A percentile compares a stretch with the other conserved stretches of the same genome.
These are phyloP conservation scores for Phytopythium helicoides DNA, from an alignment of 352 stramenopile genomes.

Conservation along the genomic window DNA sequence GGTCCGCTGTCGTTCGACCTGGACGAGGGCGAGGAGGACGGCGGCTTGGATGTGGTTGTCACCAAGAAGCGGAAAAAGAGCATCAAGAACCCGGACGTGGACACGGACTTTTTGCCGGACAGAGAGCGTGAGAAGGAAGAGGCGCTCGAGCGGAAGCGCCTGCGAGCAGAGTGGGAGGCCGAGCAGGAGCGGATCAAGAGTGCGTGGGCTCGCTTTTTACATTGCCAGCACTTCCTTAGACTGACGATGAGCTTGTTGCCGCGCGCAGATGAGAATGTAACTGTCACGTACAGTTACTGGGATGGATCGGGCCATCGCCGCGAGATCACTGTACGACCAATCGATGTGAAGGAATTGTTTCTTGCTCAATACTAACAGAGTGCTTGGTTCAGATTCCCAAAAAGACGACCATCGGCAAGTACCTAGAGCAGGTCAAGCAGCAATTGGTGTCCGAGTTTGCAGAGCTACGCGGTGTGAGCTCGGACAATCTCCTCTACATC, in stretches of 20 bases:
- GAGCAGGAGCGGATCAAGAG: slow-evolving; percentile 94
- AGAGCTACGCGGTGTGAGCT: slow-evolving; percentile 87
- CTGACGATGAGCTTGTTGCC: not conserved
- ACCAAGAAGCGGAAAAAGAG: slow-evolving; percentile 54
- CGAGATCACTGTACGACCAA: slow-evolving; percentile 69
- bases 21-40: slow-evolving; percentile 59
- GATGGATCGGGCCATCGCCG: slow-evolving; percentile 96
- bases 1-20: slow-evolving; percentile 79
- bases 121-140: slow-evolving; percentile 87
- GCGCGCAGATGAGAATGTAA: slow-evolving; percentile 86
- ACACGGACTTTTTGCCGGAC: slow-evolving; percentile 95
- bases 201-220: slow-evolving; percentile 14
- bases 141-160: slow-evolving; percentile 65
- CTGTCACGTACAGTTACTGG: slow-evolving; percentile 98
- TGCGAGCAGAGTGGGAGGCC: slow-evolving; percentile 92
- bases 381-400: slow-evolving; percentile 80
- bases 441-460: slow-evolving; percentile 93
- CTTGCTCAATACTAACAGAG: too few relatives aligned
- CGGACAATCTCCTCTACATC: slow-evolving; percentile 97
- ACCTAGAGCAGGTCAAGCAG: slow-evolving; percentile 83
- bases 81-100: slow-evolving; percentile 93
- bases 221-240: not conserved
- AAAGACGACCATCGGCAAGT: slow-evolving; percentile 90
- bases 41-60: slow-evolving; percentile 15
- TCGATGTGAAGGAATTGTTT: not conserved